Evolutionary conservation across 179 eudicot genomes (phyloP).

Genomic region (Pouteria campechiana): DNA sequence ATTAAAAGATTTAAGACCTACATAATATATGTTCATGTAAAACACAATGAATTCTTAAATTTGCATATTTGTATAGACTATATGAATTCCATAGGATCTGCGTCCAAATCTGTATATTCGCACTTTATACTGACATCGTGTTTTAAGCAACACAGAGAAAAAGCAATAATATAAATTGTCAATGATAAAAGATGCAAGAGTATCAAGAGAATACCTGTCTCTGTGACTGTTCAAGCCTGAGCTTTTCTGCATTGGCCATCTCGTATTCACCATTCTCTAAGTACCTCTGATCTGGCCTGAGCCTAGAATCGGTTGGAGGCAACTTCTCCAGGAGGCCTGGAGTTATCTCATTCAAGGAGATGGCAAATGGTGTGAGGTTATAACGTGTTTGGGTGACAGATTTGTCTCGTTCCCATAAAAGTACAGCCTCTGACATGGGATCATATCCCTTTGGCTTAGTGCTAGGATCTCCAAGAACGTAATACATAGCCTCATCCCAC

Average conservation of each 20-base stretch:
- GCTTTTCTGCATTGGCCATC: slow-evolving; percentile 84
- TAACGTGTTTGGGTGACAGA: slow-evolving; percentile 69
- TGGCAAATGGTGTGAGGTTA: slow-evolving; percentile 86
- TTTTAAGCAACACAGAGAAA: background rate
- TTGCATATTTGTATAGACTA: no score
- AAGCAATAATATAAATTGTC: background rate
- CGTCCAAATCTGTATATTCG: no score
- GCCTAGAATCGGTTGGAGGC: slow-evolving; percentile 94
- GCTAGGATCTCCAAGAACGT: slow-evolving; percentile 86
- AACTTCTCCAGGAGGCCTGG: slow-evolving; percentile 63
- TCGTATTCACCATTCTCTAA: slow-evolving; percentile 97
- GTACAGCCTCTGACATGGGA: slow-evolving; percentile 93
- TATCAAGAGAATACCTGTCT: slow-evolving; percentile 51
- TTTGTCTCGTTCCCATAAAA: slow-evolving; percentile 93
- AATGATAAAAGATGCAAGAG: background rate
- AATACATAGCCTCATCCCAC: slow-evolving; percentile 99
- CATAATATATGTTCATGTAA: no score
- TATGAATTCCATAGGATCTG: no score
- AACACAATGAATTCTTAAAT: no score
- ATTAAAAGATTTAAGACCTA: no score
- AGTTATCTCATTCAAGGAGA: slow-evolving; percentile 85
- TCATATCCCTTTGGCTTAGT: slow-evolving; percentile 92
- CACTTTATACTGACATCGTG: no score
- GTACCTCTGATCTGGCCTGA: slow-evolving; percentile 93
- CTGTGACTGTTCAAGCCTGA: slow-evolving; percentile 89